Conservation (phyloP, 495 filamentous ascomycete species). For the Daldinia decipiens region DNA sequence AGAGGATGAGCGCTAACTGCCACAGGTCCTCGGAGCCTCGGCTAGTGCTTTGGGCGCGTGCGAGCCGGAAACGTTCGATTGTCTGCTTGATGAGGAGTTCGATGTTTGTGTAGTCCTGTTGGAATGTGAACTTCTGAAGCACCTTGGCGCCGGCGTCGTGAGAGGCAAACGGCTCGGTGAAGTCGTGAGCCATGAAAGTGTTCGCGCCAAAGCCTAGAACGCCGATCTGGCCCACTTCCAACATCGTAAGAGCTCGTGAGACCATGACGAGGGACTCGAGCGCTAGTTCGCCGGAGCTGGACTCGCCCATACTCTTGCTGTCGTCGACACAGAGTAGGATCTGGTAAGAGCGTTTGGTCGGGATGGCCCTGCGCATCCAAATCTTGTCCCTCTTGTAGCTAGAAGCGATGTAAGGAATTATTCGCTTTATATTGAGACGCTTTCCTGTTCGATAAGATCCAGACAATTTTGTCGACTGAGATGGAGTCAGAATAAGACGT, state of each 20-base stretch:
- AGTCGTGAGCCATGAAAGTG: constrained; percentile 87
- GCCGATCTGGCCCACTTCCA: constrained; percentile 91
- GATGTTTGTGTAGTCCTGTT: constrained; percentile 86
- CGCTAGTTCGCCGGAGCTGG: constrained; percentile 72
- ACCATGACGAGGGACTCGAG: constrained; percentile 94
- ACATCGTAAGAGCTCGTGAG: constrained; percentile 82
- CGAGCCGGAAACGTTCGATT: constrained; percentile 82
- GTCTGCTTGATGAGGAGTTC: constrained; percentile 77
- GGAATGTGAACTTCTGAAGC: constrained; percentile 86
- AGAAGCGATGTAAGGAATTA: constrained; percentile 98
- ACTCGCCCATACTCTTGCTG: constrained; percentile 86
- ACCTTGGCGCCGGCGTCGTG: constrained; percentile 83
- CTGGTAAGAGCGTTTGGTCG: constrained; percentile 93
- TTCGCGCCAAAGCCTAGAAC: constrained; percentile 90
- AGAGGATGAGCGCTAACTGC: constrained; percentile 93
- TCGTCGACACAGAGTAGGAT: constrained; percentile 98
- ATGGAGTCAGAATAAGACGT: constrained; percentile 92
- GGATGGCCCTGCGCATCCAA: constrained; percentile 94
- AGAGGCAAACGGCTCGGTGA: constrained; percentile 78
- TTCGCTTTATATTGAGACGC: constrained; percentile 97
- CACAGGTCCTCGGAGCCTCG: constrained; percentile 83
- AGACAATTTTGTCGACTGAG: constrained; percentile 93
- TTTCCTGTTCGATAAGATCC: constrained; percentile 98
- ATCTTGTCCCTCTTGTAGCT: constrained; percentile 99
- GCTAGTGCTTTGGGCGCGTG: constrained; percentile 67